A percentile compares a stretch with the other conserved stretches of the same genome.
Conservation (phyloP, 306 rosid species). For the Citrullus colocynthis region DNA sequence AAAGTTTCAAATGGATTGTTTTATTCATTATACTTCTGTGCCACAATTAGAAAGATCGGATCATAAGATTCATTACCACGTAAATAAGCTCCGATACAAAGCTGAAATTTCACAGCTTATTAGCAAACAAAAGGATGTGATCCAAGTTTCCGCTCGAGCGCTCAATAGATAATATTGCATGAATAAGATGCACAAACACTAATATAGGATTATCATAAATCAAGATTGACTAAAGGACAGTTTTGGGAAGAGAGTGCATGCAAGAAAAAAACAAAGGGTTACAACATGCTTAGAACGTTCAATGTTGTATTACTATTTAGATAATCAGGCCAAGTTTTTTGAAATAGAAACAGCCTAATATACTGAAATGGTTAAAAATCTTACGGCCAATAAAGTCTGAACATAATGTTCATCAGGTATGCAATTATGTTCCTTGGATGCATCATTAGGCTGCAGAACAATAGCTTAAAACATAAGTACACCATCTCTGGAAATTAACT, state of each 20-base stretch:
- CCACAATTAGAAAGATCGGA: not conserved
- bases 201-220: not conserved
- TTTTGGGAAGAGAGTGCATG: not conserved
- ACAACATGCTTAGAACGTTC: not conserved
- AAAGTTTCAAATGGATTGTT: not conserved
- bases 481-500: not conserved
- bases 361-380: conserved; percentile 15
- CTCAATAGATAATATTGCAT: not conserved
- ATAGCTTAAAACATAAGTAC: conserved; percentile 8
- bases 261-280: not conserved
- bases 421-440: conserved; percentile 78
- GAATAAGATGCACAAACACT: not conserved
- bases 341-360: not conserved
- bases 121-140: not conserved
- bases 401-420: conserved; percentile 98
- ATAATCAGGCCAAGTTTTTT: not conserved
- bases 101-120: conserved; percentile 2
- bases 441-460: conserved; percentile 68
- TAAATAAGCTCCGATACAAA: not conserved
- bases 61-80: not conserved
- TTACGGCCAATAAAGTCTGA: conserved; percentile 85
- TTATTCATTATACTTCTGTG: not conserved
- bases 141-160: not conserved
- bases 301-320: not conserved
- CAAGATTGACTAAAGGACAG: not conserved